Conservation (phyloP, 768 basidiomycete genomes). For the Suillus bovinus region DNA sequence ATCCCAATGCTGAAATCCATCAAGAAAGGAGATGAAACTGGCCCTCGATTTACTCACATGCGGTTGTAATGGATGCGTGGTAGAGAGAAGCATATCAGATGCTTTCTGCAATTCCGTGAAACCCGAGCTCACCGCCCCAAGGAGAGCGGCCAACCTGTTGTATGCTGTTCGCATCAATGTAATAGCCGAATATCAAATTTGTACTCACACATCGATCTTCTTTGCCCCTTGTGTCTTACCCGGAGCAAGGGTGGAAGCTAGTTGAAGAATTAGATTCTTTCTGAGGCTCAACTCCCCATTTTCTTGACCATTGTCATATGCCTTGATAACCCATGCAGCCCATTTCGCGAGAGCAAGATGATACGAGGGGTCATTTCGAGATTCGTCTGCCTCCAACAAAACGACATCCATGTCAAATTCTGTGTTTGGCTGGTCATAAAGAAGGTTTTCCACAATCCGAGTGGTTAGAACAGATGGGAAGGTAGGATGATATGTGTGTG, state of each 20-base stretch:
- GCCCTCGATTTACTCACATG: constrained; percentile 18
- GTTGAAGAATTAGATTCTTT: constrained; percentile 43
- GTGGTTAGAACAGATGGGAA: constrained; percentile 52
- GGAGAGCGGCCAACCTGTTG: constrained; percentile 24
- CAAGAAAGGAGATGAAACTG: not conserved
- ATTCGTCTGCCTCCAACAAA: constrained; percentile 19
- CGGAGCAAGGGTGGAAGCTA: constrained; percentile 53
- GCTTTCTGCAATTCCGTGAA: constrained; percentile 20
- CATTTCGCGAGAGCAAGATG: constrained; percentile 66
- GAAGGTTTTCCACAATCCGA: constrained; percentile 42
- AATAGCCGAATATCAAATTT: not conserved
- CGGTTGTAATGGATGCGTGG: constrained; percentile 5
- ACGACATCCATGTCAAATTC: constrained; percentile 18
- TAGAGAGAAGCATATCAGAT: constrained; percentile 19
- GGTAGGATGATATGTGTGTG: constrained; percentile 54
- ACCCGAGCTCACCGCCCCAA: constrained; percentile 22
- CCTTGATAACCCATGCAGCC: constrained; percentile 60
- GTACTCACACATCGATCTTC: constrained; percentile 37
- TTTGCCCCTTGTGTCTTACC: constrained; percentile 21
- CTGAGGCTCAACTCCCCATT: constrained; percentile 41
- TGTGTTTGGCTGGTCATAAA: constrained; percentile 20
- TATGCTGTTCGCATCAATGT: constrained; percentile 8
- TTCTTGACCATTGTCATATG: constrained; percentile 34
- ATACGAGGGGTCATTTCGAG: constrained; percentile 44
- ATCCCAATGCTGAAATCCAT: constrained; percentile 48